Evolutionary conservation across 192 early-diverging fungal species (phyloP), one percentile per base, ranked within the genome.

Genomic region (Coemansia sp.): DNA sequence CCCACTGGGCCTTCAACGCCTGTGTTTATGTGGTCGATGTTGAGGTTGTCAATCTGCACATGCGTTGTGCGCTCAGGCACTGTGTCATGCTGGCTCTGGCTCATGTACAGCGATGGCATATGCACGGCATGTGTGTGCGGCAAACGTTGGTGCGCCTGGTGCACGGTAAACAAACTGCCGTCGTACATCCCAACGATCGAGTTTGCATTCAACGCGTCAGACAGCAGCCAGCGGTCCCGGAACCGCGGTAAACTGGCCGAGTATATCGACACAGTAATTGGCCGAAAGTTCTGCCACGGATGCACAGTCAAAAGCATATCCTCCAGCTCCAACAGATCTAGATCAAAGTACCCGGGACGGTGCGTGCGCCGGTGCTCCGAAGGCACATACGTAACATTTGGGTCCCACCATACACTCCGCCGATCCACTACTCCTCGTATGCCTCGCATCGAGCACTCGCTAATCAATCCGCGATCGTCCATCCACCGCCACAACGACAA

Each of bases 101-200:
- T 42, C 7, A 10, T 2, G 10, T 22, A 25, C 6, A 6, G n/a
- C 1, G 3, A 10, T 1, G 25, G 19, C 17, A 57, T 34, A 49
- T 52, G 44, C 12, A 40, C 7, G 2, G 38, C 42, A 12, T 31
- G 42, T 4, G 37, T 20, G 40, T 53, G 51, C 17, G 62, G 5
- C n/a, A 38, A 57, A 10, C 79, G 84, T 36, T 88, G 68, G 66
- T 93, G 92, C n/a, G 92, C 87, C 51, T 88, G 87, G 70, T 95
- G 93, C 17, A 97, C 88, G 58, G 89, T 93, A 64, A 98, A 98
- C 61, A 97, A 72, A 65, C 94, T 96, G 65, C 95, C 91, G 66
- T 97, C 95, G 68, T 95, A 94, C 74, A 90, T 91, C 8, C 96
- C 96, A 6, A 94, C 89, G 60, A 95, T 89, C 4, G 86, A 87